A percentile compares a stretch with the other conserved stretches of the same genome.
Evolutionary conservation across 805 yeast genomes (phyloP).

Genomic region (Sporopachydermia lactativora): DNA sequence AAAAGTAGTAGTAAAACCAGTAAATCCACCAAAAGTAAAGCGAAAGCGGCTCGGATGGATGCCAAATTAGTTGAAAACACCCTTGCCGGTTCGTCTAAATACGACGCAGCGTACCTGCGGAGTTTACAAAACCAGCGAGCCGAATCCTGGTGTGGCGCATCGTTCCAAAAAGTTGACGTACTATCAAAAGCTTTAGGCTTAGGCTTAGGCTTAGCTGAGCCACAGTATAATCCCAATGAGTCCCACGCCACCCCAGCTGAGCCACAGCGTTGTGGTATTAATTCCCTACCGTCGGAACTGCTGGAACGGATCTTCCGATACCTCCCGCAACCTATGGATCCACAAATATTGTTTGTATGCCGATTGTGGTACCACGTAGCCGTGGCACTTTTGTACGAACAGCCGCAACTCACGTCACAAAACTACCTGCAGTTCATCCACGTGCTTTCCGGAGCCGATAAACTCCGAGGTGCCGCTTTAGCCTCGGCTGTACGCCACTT

Average conservation of each 20-base stretch:
- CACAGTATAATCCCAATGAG: not conserved
- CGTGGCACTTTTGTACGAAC: slow-evolving; percentile 48
- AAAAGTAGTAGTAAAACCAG: not conserved
- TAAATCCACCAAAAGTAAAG: not conserved
- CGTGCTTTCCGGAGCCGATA: slow-evolving; percentile 31
- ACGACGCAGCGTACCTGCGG: not conserved
- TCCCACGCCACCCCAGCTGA: no score
- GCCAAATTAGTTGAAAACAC: not conserved
- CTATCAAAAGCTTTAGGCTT: not conserved
- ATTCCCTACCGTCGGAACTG: slow-evolving; percentile 35
- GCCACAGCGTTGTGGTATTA: no score
- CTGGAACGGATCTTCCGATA: slow-evolving; percentile 24
- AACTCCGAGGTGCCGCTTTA: slow-evolving; percentile 20
- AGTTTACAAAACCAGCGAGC: not conserved
- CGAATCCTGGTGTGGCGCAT: not conserved
- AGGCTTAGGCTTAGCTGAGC: not conserved
- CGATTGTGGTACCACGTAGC: slow-evolving; percentile 45
- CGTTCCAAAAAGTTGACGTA: not conserved
- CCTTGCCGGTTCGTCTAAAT: not conserved
- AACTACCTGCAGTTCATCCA: slow-evolving; percentile 69
- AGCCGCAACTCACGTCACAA: slow-evolving; percentile 47
- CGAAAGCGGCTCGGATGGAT: not conserved
- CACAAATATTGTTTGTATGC: slow-evolving; percentile 45
- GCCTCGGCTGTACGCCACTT: slow-evolving; percentile 51
- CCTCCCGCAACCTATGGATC: slow-evolving; percentile 23